Evolutionary conservation across 1,284 basidiomycete genomes (phyloP).

Genomic region (Pascua guehoae): DNA sequence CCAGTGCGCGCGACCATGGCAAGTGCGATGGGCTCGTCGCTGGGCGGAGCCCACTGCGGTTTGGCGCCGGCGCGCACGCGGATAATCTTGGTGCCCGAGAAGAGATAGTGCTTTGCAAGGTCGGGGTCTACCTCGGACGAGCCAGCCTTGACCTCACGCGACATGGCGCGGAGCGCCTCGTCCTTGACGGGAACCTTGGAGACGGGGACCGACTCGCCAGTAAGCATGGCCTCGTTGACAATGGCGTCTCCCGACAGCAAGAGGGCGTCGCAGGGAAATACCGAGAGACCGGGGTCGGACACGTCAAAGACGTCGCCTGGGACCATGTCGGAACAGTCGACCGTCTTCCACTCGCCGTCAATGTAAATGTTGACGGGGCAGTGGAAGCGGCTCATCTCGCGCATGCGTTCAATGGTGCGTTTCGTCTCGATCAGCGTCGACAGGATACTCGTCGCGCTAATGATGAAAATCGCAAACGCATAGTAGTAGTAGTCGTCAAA

Average conservation of each 20-base stretch:
- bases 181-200: conserved; percentile 62
- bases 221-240: conserved; percentile 81
- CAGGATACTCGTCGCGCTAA: conserved; percentile 78
- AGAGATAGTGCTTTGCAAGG: conserved; percentile 80
- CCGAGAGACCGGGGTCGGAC: conserved; percentile 66
- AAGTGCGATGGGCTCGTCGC: conserved; percentile 63
- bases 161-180: conserved; percentile 68
- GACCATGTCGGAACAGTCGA: conserved; percentile 76
- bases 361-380: conserved; percentile 73
- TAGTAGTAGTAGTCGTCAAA: conserved; percentile 96
- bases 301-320: conserved; percentile 93
- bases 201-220: conserved; percentile 70
- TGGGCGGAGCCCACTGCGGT: conserved; percentile 51
- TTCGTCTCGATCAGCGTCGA: conserved; percentile 91
- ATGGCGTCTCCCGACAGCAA: conserved; percentile 56
- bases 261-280: conserved; percentile 79
- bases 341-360: conserved; percentile 67
- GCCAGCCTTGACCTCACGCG: conserved; percentile 58
- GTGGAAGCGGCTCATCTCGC: conserved; percentile 90
- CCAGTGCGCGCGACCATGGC: conserved; percentile 90
- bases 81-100: conserved; percentile 87
- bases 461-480: conserved; percentile 93
- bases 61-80: conserved; percentile 69
- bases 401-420: conserved; percentile 90
- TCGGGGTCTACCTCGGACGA: conserved; percentile 65